Evolutionary conservation across 768 basidiomycete genomes (phyloP), one percentile per base, ranked within the genome.

Genomic region (Pleurotus tuoliensis): DNA sequence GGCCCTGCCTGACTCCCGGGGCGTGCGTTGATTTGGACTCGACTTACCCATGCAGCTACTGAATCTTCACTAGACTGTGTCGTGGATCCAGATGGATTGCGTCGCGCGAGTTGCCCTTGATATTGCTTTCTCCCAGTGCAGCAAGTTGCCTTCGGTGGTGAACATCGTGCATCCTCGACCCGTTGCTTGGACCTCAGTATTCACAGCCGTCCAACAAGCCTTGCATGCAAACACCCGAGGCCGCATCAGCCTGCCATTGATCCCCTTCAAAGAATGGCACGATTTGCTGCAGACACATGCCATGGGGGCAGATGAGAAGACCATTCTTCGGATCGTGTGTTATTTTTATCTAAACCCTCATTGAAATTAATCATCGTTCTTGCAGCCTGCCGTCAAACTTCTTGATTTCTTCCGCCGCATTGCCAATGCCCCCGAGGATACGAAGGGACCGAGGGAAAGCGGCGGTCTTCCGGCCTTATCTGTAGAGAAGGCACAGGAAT

Each of bases 111-210:
- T 65, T 0, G 64, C 74, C 18, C 56, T 73, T 0, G 73, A 76
- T n/a, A 61, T 71, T 2, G 66, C 67, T 0, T 67, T 70, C 48
- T 53, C 66, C 3, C 25, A 57, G 30, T 11, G 30, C 7, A 50
- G 58, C 11, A 44, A 45, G 3, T 53, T 59, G 8, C 66, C 65
- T 0, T 18, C 43, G 4, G 71, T 65, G 4, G 58, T 70, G 15
- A 75, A 75, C 56, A 50, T 76, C 8, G 69, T 73, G 2, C 73
- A 76, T 53, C 73, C 74, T 0, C 57, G 64, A 44, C 74, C 74
- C 0, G 60, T 70, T 4, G 27, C 65, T 16, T 76, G 72, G 71
- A 62, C 67, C n/a, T 40, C 52, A 5, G 54, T 69, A 22, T 40
- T 53, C 39, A 53, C 38, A 11, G 54, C 56, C 3, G 53, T 41